Base-by-base conservation (phyloP, 2,329 filamentous ascomycete genomes). In the Emericellopsis atlantica region DNA sequence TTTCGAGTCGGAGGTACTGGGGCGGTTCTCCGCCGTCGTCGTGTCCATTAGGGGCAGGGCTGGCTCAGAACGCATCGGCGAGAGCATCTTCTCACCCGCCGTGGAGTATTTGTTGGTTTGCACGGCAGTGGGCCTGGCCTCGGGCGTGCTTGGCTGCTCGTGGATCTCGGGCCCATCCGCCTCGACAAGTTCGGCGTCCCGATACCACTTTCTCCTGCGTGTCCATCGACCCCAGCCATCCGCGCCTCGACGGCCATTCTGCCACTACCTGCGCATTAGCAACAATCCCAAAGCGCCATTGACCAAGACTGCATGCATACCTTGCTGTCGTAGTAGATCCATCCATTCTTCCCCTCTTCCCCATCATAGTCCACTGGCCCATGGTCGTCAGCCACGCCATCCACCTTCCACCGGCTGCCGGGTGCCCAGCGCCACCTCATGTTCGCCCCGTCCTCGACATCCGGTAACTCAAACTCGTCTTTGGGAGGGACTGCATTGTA, bases 291-390 rank as follows among this genome's bases (percentile, higher is more conserved):
- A 32, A 23, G 21, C n/a, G 32, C 32, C 14, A 15, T 15, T 33
- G 24, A n/a, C 8, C 29, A 26, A 31, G 32, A 31, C 26, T 49
- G 26, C 38, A 33, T 16, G 50, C 66, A 45, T 64, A 87, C 86
- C 79, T 95, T 95, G 58, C 90, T 96, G 54, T 98, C 92, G 56
- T 95, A 98, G 60, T 92, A 98, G 32, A 95, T 86, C 92, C 92
- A 98, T 1, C 89, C 92, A 49, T 81, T 75, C 53, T 64, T 79
- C 4, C 75, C 81, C 21, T 79, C 72, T 1, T 74, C 67, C 3
- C 68, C 67, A 41, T 78, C 75, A 47, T 74, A 74, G 44, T 69
- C 74, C 5, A 62, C 51, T 0, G 55, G 44, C 2, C 46, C 57
- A 14, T 59, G 49, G 15, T 67, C 63, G 60, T 79, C 76, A 0